phyloP scores from a whole-genome alignment of 352 stramenopile genomes.

The Peronospora destructor region DNA sequence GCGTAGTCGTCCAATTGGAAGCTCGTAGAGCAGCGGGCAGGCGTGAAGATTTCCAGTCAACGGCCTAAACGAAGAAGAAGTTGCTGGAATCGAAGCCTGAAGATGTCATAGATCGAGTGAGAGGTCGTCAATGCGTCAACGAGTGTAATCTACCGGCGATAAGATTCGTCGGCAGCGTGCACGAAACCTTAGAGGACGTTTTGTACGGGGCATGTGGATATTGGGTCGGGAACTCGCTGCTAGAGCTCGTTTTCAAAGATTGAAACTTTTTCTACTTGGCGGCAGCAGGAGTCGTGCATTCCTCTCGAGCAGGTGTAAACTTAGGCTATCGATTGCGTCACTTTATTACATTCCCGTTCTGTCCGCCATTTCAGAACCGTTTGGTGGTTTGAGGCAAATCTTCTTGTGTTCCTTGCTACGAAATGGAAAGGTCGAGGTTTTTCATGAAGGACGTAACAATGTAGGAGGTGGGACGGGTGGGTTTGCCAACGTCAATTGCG shows the following conservation, averaged over 20 bases:
- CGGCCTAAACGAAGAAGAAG: conserved; percentile 5
- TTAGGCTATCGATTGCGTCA: conserved; percentile 48
- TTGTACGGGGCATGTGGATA: conserved; percentile 42
- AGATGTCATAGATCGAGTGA: background rate
- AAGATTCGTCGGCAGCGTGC: conserved; percentile 34
- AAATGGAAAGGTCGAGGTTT: conserved; percentile 50
- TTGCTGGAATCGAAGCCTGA: conserved; percentile 3
- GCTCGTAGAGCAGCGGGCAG: conserved; percentile 37
- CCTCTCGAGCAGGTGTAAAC: conserved; percentile 24
- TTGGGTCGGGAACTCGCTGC: conserved; percentile 25
- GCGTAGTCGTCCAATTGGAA: conserved; percentile 30
- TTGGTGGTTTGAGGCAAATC: conserved; percentile 57
- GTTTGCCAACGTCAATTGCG: conserved; percentile 37
- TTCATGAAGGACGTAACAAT: conserved; percentile 56
- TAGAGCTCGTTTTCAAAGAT: conserved; percentile 39
- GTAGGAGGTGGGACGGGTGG: conserved; percentile 28
- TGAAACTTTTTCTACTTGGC: conserved; percentile 47
- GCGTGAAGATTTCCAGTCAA: conserved; percentile 45
- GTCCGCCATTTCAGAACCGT: conserved; percentile 37
- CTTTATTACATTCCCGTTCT: conserved; percentile 55
- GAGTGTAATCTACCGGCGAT: conserved; percentile 27
- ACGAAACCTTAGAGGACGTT: conserved; percentile 37
- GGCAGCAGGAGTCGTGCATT: conserved; percentile 28
- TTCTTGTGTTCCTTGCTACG: conserved; percentile 57
- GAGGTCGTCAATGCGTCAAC: conserved; percentile 2